phyloP scores from a whole-genome alignment of 768 basidiomycete species.

The Punctularia strigosozonata region DNA sequence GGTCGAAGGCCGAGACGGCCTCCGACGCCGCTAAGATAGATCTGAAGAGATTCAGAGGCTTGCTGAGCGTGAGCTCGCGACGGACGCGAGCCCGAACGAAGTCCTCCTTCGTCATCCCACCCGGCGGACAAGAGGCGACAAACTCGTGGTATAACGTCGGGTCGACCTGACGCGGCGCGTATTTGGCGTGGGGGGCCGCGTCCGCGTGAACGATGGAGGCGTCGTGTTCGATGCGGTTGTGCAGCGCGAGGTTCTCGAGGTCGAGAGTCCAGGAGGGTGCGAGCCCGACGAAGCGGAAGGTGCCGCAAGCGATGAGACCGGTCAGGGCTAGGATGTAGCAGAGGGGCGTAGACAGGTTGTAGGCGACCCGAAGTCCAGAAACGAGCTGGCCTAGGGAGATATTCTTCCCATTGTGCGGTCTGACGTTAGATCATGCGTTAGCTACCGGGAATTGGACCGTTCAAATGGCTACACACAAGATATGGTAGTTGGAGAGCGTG shows the following conservation, averaged over 20 bases:
- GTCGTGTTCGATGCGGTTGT: conserved; percentile 18
- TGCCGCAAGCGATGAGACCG: conserved; percentile 8
- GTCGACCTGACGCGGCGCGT: conserved; percentile 10
- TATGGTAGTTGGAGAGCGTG: no score
- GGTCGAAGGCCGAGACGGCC: no score
- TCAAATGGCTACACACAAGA: no score
- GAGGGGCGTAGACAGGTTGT: conserved; percentile 13
- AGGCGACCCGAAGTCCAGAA: conserved; percentile 13
- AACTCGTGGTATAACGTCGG: conserved; percentile 7
- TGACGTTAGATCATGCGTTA: no score
- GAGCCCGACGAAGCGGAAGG: no score
- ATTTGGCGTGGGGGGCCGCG: conserved; percentile 9
- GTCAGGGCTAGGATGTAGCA: conserved; percentile 11
- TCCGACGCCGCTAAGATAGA: no score
- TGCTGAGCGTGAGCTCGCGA: no score
- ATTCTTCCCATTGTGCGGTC: conserved; percentile 12
- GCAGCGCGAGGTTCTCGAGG: conserved; percentile 13
- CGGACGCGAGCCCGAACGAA: no score
- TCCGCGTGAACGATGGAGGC: conserved; percentile 16
- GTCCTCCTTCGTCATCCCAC: no score
- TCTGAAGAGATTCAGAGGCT: no score
- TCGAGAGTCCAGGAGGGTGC: no score
- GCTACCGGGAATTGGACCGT: no score
- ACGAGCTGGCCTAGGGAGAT: conserved; percentile 8
- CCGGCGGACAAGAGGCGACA: conserved; percentile 1